These are phyloP conservation scores for Paraglomus occultum DNA, from an alignment of 192 early-diverging fungal genomes.

Conservation along the genomic window DNA sequence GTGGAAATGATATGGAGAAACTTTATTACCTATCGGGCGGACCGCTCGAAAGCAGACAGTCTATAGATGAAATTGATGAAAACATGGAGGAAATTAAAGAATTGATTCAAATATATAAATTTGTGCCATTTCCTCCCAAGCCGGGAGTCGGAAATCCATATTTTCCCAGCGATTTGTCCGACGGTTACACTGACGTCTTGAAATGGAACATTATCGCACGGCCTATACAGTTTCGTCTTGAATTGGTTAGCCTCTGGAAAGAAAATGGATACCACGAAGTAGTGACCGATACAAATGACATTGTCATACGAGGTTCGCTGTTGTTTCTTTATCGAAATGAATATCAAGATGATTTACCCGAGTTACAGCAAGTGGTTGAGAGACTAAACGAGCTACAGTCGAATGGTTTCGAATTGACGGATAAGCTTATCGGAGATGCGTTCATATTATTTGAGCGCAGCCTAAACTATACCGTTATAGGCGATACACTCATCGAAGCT, in stretches of 20 bases:
- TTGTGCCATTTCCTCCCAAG: background rate
- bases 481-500: background rate
- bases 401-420: constrained; percentile 4
- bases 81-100: background rate
- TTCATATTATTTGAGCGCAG: constrained; percentile 5
- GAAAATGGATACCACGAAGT: constrained; percentile 1
- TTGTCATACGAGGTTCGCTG: constrained; percentile 2
- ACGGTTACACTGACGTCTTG: background rate
- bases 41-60: background rate
- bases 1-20: constrained; percentile 21
- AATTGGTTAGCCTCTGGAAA: constrained; percentile 7
- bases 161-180: background rate
- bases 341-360: too few relatives aligned
- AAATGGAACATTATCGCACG: constrained; percentile 1
- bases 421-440: background rate
- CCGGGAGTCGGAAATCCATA: background rate
- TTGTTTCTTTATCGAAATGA: background rate
- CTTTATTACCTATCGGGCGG: background rate
- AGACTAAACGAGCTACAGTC: background rate
- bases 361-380: background rate
- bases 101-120: background rate
- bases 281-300: constrained; percentile 13
- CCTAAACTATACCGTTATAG: background rate
- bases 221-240: constrained; percentile 5
- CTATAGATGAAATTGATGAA: background rate